Evolutionary conservation across 2,329 filamentous ascomycete genomes (phyloP), one percentile per base, ranked within the genome.

Genomic region (Trichoderma cornu-damae): DNA sequence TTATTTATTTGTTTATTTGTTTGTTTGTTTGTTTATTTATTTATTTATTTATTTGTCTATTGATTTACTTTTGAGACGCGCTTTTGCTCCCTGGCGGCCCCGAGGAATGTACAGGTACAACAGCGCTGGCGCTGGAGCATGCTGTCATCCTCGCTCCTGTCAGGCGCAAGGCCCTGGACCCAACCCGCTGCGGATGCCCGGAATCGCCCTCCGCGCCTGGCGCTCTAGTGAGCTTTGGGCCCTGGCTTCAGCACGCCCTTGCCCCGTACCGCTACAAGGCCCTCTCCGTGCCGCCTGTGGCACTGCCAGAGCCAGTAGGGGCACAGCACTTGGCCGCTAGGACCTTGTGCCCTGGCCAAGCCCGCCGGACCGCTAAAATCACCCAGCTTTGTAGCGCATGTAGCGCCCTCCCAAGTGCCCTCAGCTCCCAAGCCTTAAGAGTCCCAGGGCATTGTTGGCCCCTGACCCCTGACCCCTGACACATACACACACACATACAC

Each of bases 381-480:
- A 37, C 16, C 9, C 40, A 37, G n/a, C n/a, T n/a, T n/a, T n/a
- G n/a, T n/a, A n/a, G n/a, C n/a, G n/a, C n/a, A n/a, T n/a, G n/a
- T n/a, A n/a, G n/a, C n/a, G n/a, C n/a, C n/a, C n/a, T n/a, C n/a
- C n/a, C n/a, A n/a, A 16, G 20, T 35, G 22, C 22, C 26, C 16
- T 30, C n/a, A n/a, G n/a, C n/a, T n/a, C n/a, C 49, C 14, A 52
- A 42, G 35, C 48, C 32, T 46, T 30, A 35, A 38, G 30, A n/a
- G n/a, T n/a, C 40, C 42, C 38, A 24, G 26, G 22, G 14, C 20
- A 11, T 32, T 20, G 28, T n/a, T 16, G 47, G 20, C 20, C 30
- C 40, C 30, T 12, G 42, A 55, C 52, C 52, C 52, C 52, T 55
- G 52, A 38, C 52, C 52, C 35, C 42, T 42, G 49, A 7, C 44